phyloP scores from a whole-genome alignment of 2,329 filamentous ascomycete genomes.

The Pleomassaria siparia region DNA sequence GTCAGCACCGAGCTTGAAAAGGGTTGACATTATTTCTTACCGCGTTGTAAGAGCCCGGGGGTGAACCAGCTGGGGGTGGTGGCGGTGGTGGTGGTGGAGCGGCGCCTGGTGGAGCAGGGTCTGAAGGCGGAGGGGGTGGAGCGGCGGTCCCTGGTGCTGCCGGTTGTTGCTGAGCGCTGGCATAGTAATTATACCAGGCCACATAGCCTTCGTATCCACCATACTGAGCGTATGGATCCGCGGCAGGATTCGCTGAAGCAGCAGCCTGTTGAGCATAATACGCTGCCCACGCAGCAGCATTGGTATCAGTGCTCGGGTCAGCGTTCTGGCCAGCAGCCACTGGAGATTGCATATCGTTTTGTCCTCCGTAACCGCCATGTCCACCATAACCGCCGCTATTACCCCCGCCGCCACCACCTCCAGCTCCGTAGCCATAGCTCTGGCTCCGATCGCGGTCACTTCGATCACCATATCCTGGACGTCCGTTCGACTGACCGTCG shows the following conservation, averaged over 20 bases:
- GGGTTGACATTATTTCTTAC: conserved; percentile 20
- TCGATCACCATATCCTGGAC: conserved; percentile 45
- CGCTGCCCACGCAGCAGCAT: conserved; percentile 67
- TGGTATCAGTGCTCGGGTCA: conserved; percentile 62
- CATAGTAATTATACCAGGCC: conserved; percentile 33
- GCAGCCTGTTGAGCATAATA: conserved; percentile 43
- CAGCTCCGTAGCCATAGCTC: conserved; percentile 44
- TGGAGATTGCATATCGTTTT: conserved; percentile 38
- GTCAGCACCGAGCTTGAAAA: background rate
- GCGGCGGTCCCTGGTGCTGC: conserved; percentile 29
- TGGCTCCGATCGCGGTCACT: conserved; percentile 45
- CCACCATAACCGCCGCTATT: conserved; percentile 44
- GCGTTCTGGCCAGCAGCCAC: conserved; percentile 38
- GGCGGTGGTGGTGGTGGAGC: conserved; percentile 33
- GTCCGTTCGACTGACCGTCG: conserved; percentile 41
- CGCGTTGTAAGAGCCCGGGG: conserved; percentile 36
- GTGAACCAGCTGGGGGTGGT: conserved; percentile 37
- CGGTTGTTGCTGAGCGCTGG: conserved; percentile 24
- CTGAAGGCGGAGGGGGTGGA: conserved; percentile 34
- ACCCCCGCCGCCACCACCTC: conserved; percentile 37
- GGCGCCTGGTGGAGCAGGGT: conserved; percentile 30
- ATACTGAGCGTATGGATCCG: conserved; percentile 86
- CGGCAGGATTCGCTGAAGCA: conserved; percentile 58
- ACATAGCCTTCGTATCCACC: conserved; percentile 64
- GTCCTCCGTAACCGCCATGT: conserved; percentile 38